These are phyloP conservation scores for Cladosporium cucumerinum DNA, from an alignment of 2,329 filamentous ascomycete genomes.

Conservation along the genomic window DNA sequence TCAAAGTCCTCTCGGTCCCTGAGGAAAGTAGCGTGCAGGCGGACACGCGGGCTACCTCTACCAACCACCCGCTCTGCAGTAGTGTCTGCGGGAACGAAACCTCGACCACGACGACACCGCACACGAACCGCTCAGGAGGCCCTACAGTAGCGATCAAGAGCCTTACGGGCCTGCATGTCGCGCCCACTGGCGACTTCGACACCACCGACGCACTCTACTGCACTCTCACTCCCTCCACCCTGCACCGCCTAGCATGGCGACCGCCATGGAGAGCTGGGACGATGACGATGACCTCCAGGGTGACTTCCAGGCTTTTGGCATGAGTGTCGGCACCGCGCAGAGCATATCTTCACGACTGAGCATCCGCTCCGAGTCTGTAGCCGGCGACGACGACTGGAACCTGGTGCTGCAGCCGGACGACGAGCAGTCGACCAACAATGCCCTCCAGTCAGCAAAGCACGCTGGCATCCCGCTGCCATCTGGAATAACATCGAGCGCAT, in stretches of 20 bases:
- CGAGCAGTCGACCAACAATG: conserved; percentile 76
- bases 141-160: neutral
- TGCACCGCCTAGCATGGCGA: conserved; percentile 48
- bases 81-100: neutral
- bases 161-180: conserved; percentile 15
- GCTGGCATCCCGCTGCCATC: conserved; percentile 88
- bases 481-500: conserved; percentile 81
- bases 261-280: conserved; percentile 68
- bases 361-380: conserved; percentile 70
- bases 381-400: conserved; percentile 82
- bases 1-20: neutral
- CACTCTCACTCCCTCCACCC: neutral
- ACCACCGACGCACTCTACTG: neutral
- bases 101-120: conserved; percentile 6
- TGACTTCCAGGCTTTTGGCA: conserved; percentile 57
- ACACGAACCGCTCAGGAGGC: conserved; percentile 9
- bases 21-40: neutral
- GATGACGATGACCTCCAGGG: conserved; percentile 53
- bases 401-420: conserved; percentile 81
- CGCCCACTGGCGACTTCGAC: conserved; percentile 2
- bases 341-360: conserved; percentile 76
- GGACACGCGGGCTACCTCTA: neutral
- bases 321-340: conserved; percentile 68
- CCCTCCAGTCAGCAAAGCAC: conserved; percentile 80
- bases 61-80: neutral